Evolutionary conservation across 1,284 basidiomycete species (phyloP).

Genomic region (Austropuccinia psidii): DNA sequence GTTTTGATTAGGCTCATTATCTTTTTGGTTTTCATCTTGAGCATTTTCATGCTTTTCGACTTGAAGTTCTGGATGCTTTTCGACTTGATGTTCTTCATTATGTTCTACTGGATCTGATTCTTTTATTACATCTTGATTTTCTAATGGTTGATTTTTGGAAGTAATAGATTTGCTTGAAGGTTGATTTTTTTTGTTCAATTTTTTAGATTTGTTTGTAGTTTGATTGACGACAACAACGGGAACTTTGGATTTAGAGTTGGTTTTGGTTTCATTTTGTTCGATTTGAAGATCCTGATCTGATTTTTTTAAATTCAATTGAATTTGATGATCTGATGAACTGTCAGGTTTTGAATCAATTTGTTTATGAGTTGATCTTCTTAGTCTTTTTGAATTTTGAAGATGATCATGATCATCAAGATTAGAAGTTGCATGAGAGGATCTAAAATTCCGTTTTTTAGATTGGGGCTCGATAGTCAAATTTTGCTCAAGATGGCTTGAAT

Average conservation of each 20-base stretch:
- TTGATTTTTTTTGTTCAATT: constrained; percentile 15
- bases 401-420: not conserved
- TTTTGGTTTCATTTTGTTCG: not conserved
- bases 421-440: not conserved
- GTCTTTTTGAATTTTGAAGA: not conserved
- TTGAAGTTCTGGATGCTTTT: constrained; percentile 35
- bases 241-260: too few relatives aligned
- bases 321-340: not conserved
- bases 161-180: not conserved
- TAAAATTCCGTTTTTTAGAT: not conserved
- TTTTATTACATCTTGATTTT: constrained; percentile 12
- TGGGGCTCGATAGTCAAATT: not conserved
- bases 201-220: not conserved
- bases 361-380: not conserved
- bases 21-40: constrained; percentile 36
- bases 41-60: constrained; percentile 28
- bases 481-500: too few relatives aligned
- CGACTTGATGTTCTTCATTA: constrained; percentile 28
- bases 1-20: constrained; percentile 39
- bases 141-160: constrained; percentile 3
- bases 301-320: not conserved
- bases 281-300: not conserved
- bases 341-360: not conserved
- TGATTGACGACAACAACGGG: too few relatives aligned
- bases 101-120: constrained; percentile 24